Evolutionary conservation across 164 flowering plant species (phyloP).

Genomic region (Annona squamosa): DNA sequence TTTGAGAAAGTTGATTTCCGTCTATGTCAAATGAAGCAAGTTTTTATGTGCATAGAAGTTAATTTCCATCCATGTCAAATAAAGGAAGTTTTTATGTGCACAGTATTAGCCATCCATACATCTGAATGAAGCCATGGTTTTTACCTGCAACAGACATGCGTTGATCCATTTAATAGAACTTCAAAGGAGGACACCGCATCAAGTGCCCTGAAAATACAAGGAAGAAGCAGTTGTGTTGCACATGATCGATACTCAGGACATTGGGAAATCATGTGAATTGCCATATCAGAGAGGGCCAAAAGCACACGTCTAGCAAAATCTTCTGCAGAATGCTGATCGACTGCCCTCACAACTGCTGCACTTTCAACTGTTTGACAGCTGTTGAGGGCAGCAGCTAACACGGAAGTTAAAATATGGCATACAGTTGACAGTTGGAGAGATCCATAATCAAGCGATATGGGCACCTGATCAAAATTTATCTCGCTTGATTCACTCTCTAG

Average conservation of each 20-base stretch:
- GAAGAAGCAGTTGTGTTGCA: constrained; percentile 54
- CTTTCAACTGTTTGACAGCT: constrained; percentile 16
- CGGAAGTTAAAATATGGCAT: constrained; percentile 54
- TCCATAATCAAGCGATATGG: constrained; percentile 8
- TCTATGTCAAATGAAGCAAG: no score
- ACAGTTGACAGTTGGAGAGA: constrained; percentile 40
- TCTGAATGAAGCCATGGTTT: background rate
- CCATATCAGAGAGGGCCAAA: constrained; percentile 55
- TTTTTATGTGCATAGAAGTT: no score
- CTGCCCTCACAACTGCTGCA: constrained; percentile 12
- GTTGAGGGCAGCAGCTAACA: constrained; percentile 43
- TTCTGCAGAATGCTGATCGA: constrained; percentile 27
- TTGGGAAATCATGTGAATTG: constrained; percentile 51
- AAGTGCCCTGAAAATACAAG: constrained; percentile 58
- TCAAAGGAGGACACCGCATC: constrained; percentile 26
- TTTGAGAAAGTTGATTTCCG: no score
- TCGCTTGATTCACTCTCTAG: constrained; percentile 11
- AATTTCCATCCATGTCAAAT: no score
- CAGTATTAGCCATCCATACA: background rate
- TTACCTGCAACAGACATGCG: constrained; percentile 42
- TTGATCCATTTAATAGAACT: constrained; percentile 30
- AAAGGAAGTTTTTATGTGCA: background rate
- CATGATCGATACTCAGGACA: constrained; percentile 57
- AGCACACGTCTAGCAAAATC: constrained; percentile 44
- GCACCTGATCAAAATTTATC: constrained; percentile 15